Evolutionary conservation across 2,329 filamentous ascomycete genomes (phyloP), one percentile per base, ranked within the genome.

Genomic region (Ophiocordyceps sinensis): DNA sequence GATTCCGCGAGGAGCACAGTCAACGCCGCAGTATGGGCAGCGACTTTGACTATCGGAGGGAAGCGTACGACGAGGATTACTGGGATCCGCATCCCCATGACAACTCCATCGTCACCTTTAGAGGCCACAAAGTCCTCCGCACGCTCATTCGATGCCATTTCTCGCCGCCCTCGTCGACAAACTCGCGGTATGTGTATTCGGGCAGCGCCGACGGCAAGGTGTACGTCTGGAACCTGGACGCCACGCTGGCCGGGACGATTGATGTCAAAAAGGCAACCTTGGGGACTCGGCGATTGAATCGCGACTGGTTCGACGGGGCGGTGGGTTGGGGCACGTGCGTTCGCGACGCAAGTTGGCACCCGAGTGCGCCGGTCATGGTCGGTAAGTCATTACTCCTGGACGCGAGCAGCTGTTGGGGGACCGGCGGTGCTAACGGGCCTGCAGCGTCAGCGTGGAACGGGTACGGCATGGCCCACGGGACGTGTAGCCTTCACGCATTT

Each of bases 101-200:
- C 60, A 94, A 89, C 65, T 93, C 84, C 1, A 67, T 95, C 3
- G 91, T 96, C 37, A 95, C 89, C 0, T 96, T 93, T 70, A 77
- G 86, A 23, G 89, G 89, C 10, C 91, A 98, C 62, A 76, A 75
- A 46, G 86, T 98, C 12, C 72, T 93, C 45, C 82, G 85, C 53
- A 96, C 91, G 1, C 69, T 96, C 34, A 95, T 96, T 50, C 73
- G 91, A 45, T 96, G 91, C 54, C 89, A 96, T 62, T 98, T 98
- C 62, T 91, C 85, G 28, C 91, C 91, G 0, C 78, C 85, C 0
- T 77, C 73, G 11, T 88, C 85, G 54, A 89, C 86, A 2, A 84
- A 95, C 56, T 87, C 84, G 9, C 74, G 86, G 51, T 96, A 95
- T 55, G 87, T 98, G 19, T 96, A 95, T 62, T 84, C 82, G 17